Base-by-base conservation (phyloP, 495 filamentous ascomycete species). In the Tuber microsphaerosporum region DNA sequence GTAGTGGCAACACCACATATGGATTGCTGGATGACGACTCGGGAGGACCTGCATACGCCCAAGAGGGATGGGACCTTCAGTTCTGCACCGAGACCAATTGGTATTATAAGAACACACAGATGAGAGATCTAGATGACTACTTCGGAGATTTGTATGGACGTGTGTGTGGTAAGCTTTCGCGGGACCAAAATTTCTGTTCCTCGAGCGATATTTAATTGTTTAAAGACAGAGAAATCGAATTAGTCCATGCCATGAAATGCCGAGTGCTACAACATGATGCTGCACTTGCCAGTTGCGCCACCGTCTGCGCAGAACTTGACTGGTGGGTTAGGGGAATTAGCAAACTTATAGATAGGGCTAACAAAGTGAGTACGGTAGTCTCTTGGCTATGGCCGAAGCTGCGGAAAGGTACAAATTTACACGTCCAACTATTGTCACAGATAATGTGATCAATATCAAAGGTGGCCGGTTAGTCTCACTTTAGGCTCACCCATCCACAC, bases 41-140 rank as follows among this genome's bases (percentile, higher is more conserved):
- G 12, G 90, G 91, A 0, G 84, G 87, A 72, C 88, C 90, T 0
- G 85, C 89, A 0, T 98, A 91, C 80, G 86, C 89, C 73, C 92
- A 93, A 7, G 85, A 87, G 56, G 85, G 87, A 19, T 99, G 96
- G 95, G 89, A 93, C 72, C 86, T 88, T 70, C 91, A 92, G 79
- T 97, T 98, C 80, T 86, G 87, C 45, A 92, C 91, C 2, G 90
- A 91, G 41, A 89, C 87, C 4, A 83, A 88, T 71, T 92, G 88
- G 17, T 98, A 96, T 82, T 98, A 94, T 85, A 98, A 97, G 79
- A 97, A 92, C 79, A 87, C 84, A 34, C 87, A 91, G 71, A 97
- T 97, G 94, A 86, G 86, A 74, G 91, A 94, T 73, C 87, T 98
- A 85, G 94, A 97, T 81, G 86, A 88, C 2, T 88, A 91, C 44